phyloP scores from a whole-genome alignment of 2,329 filamentous ascomycete genomes.

The Huntiella omanensis region DNA sequence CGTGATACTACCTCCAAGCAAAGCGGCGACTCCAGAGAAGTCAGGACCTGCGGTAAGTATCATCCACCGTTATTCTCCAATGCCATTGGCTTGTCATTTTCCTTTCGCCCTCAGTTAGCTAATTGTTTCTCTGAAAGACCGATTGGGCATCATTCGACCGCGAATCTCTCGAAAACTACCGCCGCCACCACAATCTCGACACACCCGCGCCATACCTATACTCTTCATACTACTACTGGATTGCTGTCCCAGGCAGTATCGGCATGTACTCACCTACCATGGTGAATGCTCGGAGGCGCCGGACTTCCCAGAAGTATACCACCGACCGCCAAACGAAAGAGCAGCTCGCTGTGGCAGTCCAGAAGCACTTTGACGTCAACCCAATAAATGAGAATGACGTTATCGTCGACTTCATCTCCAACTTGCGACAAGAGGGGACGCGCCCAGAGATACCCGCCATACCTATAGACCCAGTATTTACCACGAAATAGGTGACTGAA shows the following conservation, averaged over 20 bases:
- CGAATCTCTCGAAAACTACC: constrained; percentile 53
- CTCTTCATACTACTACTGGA: constrained; percentile 40
- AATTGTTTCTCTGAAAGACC: constrained; percentile 22
- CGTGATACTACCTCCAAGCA: constrained; percentile 7
- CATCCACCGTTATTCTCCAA: too few relatives aligned
- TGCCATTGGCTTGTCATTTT: not conserved
- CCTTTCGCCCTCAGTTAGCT: not conserved
- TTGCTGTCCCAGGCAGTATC: constrained; percentile 43
- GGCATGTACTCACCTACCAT: constrained; percentile 60
- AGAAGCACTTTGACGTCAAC: constrained; percentile 69
- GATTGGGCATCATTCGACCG: constrained; percentile 52
- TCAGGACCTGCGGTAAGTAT: constrained; percentile 9
- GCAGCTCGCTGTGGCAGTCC: constrained; percentile 49
- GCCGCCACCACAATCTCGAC: constrained; percentile 51
- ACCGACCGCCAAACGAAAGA: constrained; percentile 40
- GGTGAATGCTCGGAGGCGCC: constrained; percentile 28
- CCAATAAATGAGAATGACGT: constrained; percentile 68
- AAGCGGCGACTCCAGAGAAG: constrained; percentile 8
- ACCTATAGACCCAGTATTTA: not conserved
- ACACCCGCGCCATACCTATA: constrained; percentile 48
- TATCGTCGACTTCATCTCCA: constrained; percentile 62
- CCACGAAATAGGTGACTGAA: too few relatives aligned
- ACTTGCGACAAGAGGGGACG: constrained; percentile 25
- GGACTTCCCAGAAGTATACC: constrained; percentile 37
- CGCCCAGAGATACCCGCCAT: constrained; percentile 6